Percentiles rank a stretch among this genome's conserved stretches.
phyloP scores from a whole-genome alignment of 805 yeast species.

The Saccharomyces kudriavzevii region DNA sequence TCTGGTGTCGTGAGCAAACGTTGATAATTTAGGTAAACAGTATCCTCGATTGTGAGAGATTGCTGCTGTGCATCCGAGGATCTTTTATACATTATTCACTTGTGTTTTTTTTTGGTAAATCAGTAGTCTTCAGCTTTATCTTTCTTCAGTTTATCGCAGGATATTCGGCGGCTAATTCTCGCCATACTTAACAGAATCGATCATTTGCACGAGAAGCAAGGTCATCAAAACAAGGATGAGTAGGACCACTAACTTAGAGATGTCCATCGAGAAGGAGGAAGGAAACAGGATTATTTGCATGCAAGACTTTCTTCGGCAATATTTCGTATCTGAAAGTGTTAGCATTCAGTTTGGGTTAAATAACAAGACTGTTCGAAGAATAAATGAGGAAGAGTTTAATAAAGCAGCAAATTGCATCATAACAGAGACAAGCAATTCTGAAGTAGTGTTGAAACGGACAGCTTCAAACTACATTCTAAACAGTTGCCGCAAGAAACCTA shows the following conservation, averaged over 20 bases:
- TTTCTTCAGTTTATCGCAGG: background rate
- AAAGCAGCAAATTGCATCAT: background rate
- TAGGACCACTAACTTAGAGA: background rate
- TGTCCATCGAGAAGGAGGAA: background rate
- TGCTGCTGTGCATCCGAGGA: background rate
- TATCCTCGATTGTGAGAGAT: background rate
- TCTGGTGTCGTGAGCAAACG: no score
- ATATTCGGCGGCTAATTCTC: background rate
- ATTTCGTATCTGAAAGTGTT: conserved; percentile 1
- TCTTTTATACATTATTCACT: background rate
- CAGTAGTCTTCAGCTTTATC: background rate
- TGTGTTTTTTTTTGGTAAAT: background rate
- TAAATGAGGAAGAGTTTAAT: conserved; percentile 6
- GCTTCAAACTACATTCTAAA: background rate
- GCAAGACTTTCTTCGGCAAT: conserved; percentile 3
- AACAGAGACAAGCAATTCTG: background rate
- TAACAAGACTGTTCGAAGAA: conserved; percentile 5
- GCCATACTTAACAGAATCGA: background rate
- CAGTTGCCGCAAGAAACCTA: background rate
- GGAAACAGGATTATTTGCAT: conserved; percentile 1
- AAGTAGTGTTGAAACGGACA: background rate
- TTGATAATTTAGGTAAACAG: no score
- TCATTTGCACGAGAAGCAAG: background rate
- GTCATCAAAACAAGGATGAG: background rate
- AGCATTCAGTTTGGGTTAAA: conserved; percentile 4